Evolutionary conservation across 2,329 filamentous ascomycete species (phyloP), one percentile per base, ranked within the genome.

Genomic region (Dryadomyces sulphureus): DNA sequence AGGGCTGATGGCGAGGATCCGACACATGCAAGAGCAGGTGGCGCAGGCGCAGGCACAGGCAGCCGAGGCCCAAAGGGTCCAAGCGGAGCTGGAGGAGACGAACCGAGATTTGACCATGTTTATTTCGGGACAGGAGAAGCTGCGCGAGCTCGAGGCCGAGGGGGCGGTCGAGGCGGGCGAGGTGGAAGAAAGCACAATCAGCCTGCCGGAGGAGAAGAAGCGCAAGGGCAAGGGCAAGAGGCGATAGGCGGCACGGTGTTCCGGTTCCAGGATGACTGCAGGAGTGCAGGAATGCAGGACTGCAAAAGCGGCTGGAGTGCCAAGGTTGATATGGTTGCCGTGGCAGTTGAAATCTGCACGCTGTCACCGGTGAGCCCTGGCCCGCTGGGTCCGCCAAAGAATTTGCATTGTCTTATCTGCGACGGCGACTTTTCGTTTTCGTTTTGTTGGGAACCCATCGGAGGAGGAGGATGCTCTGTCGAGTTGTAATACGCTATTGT

Each of bases 91-190:
- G 38, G 77, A 79, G 53, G 88, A 94, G 60, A 83, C 88, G 70
- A 94, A 94, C 58, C 75, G 84, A 14, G 90, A 95, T 59, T 60
- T 95, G 59, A 79, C 72, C 43, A 89, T 94, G 72, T 94, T 90
- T 57, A 90, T 95, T 49, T 84, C 79, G 19, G 83, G 85, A 0
- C 78, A 84, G 61, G 79, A 92, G 62, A 90, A 87, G 62, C 63
- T 95, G 54, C 81, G 75, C 64, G 74, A 81, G 60, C 64, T 88
- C 63, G 75, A 77, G 59, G 73, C 72, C 24, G 72, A 72, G 53
- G 78, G 73, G 0, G 60, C 69, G 52, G 54, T 74, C 30, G 70
- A 75, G 48, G 74, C 77, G 27, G 84, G 82, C n/a, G 84, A 90
- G 60, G 62, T 92, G 34, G 77, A 80, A 53, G 82, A 81, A 44